Evolutionary conservation across 2,329 filamentous ascomycete species (phyloP), one percentile per base, ranked within the genome.

Genomic region (Xylariaceae sp.): DNA sequence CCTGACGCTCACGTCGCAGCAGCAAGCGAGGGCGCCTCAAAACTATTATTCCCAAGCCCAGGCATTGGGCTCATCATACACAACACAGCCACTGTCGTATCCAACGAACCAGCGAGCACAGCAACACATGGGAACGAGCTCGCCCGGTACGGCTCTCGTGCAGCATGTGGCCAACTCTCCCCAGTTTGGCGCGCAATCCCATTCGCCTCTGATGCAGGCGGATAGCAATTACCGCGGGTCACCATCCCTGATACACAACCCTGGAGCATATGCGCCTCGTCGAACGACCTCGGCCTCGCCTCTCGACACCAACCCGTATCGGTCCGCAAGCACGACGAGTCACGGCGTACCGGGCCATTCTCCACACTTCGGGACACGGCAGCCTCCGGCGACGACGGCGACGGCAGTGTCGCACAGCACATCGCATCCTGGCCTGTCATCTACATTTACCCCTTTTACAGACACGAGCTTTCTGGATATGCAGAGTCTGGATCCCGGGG

Each of bases 131-230:
- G 41, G 44, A 22, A 53, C 42, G 15, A 43, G 47, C 19, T 53
- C 53, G 12, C 48, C 53, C 16, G 50, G 42, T n/a, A 46, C 50
- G 5, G 45, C 42, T 5, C 52, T 56, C 23, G 52, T 53, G 31
- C 50, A 52, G 28, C 54, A 55, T 27, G 49, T 53, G 28, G 50
- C 52, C 21, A 55, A 56, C 37, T 55, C 54, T 29, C 54, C 54
- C 13, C 54, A 56, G 29, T 56, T 55, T 26, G 46, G 47, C 16
- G 42, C 50, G 3, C 54, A 57, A 32, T 53, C 47, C 13, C 55
- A 55, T 39, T 55, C 54, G 3, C 53, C 54, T 19, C 43, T 57
- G 8, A 46, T 55, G 45, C 52, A 53, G 31, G 40, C 49, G 5
- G 53, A 57, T 21, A 50, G 37, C 36, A 50, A 46, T 24, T 57